These are phyloP conservation scores for Zygosaccharomyces bisporus DNA, from an alignment of 805 yeast species.

Conservation along the genomic window DNA sequence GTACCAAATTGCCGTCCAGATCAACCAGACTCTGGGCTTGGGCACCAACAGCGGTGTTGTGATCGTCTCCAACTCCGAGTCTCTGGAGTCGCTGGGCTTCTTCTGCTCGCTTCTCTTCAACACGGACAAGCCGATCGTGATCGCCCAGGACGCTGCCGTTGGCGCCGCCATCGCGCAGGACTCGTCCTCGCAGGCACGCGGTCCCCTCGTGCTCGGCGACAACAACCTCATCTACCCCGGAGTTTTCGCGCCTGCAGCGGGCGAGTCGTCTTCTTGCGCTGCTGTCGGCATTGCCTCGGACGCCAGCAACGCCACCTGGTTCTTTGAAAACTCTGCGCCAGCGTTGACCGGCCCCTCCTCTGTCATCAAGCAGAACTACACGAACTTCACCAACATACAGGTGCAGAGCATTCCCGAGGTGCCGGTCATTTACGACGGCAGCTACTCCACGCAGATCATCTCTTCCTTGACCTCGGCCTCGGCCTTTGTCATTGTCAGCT, in stretches of 20 bases:
- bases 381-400: slow-evolving; percentile 24
- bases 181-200: slow-evolving; percentile 21
- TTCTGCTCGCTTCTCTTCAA: slow-evolving; percentile 24
- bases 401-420: slow-evolving; percentile 18
- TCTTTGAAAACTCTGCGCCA: slow-evolving; percentile 26
- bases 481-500: slow-evolving; percentile 28
- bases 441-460: slow-evolving; percentile 18
- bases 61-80: slow-evolving; percentile 23
- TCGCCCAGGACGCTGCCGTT: slow-evolving; percentile 17
- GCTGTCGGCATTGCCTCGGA: slow-evolving; percentile 28
- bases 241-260: slow-evolving; percentile 22
- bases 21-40: slow-evolving; percentile 17
- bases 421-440: slow-evolving; percentile 31
- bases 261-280: slow-evolving; percentile 13
- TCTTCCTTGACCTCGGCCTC: slow-evolving; percentile 17
- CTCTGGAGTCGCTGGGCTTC: slow-evolving; percentile 30
- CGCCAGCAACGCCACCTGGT: slow-evolving; percentile 23
- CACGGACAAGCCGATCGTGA: slow-evolving; percentile 25
- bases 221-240: slow-evolving; percentile 31
- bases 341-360: slow-evolving; percentile 18
- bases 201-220: slow-evolving; percentile 25
- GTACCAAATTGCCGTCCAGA: slow-evolving; percentile 14
- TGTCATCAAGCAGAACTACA: slow-evolving; percentile 22
- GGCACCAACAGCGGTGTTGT: slow-evolving; percentile 23
- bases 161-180: slow-evolving; percentile 25